Conservation (phyloP, 129 eudicot species). For the Saussurea involucrata region DNA sequence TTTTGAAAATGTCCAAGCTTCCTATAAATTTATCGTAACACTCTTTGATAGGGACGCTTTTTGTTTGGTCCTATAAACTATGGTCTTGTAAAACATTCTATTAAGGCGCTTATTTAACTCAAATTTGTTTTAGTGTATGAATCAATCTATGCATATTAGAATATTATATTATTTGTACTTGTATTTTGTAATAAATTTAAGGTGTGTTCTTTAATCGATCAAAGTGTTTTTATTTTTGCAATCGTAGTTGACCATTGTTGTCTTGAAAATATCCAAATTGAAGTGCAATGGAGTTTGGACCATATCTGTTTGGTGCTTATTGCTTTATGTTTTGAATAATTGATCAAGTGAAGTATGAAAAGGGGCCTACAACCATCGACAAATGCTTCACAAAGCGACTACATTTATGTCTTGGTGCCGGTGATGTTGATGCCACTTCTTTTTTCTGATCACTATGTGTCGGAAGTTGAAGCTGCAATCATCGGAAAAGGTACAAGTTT, state of each 20-base stretch:
- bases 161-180: neutral
- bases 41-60: too few relatives aligned
- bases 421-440: slow-evolving; percentile 4
- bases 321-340: slow-evolving; percentile 15
- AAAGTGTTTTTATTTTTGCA: neutral
- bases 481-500: neutral
- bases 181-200: slow-evolving; percentile 22
- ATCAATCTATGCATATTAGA: neutral
- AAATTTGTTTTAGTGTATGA: too few relatives aligned
- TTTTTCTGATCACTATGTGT: neutral
- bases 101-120: too few relatives aligned
- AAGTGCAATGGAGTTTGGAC: slow-evolving; percentile 4
- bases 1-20: too few relatives aligned
- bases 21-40: too few relatives aligned
- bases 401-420: slow-evolving; percentile 26
- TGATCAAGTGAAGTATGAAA: slow-evolving; percentile 8
- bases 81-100: too few relatives aligned
- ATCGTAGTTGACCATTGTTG: slow-evolving; percentile 7
- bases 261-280: slow-evolving; percentile 27
- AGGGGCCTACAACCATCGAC: slow-evolving; percentile 32
- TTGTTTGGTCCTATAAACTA: too few relatives aligned
- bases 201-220: neutral
- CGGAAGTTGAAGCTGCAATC: neutral
- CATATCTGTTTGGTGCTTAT: slow-evolving; percentile 11
- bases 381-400: slow-evolving; percentile 26